Evolutionary conservation across 306 rosid genomes (phyloP).

Genomic region (Citrullus colocynthis): DNA sequence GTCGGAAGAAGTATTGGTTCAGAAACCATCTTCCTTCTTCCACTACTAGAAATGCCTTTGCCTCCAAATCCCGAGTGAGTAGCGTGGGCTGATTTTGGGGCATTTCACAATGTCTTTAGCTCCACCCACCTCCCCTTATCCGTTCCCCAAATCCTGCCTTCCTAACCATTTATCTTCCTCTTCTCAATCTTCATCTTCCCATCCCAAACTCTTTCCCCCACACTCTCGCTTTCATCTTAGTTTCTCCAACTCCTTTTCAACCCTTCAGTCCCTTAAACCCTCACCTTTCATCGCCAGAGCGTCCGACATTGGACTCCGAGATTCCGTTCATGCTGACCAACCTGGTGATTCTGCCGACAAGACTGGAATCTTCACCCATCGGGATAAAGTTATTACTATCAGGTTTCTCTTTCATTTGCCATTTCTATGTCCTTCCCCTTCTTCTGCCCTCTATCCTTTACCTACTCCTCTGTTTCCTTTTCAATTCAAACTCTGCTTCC

Average conservation of each 20-base stretch:
- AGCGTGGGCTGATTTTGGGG: neutral
- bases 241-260: conserved; percentile 16
- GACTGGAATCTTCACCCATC: conserved; percentile 54
- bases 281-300: conserved; percentile 6
- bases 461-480: neutral
- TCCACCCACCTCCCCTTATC: conserved; percentile 17
- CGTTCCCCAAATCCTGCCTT: conserved; percentile 33
- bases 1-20: no score
- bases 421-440: no score
- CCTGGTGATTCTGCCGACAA: conserved; percentile 76
- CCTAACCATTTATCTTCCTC: conserved; percentile 10
- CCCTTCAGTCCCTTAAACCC: conserved; percentile 21
- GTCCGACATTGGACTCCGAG: neutral
- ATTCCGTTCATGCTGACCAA: neutral
- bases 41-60: neutral
- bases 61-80: neutral
- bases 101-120: conserved; percentile 31
- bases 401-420: conserved; percentile 19
- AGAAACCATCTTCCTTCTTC: no score
- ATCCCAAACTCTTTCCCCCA: conserved; percentile 15
- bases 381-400: conserved; percentile 88
- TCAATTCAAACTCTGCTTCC: neutral
- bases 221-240: conserved; percentile 2
- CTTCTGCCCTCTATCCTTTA: no score
- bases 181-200: conserved; percentile 4